Conservation (phyloP, 306 rosid species). For the Gleditsia sinensis region DNA sequence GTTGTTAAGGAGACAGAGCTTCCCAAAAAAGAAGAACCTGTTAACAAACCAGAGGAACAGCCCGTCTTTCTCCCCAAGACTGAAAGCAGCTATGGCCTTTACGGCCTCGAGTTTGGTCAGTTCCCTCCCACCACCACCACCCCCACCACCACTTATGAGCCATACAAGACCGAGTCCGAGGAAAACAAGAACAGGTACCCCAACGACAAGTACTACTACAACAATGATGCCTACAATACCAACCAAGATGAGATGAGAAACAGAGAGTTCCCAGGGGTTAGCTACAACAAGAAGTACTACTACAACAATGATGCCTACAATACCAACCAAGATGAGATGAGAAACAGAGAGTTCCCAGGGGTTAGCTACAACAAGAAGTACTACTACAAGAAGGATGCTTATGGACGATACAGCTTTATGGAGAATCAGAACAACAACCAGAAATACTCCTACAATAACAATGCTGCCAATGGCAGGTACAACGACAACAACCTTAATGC, state of each 20-base stretch:
- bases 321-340: too few relatives aligned
- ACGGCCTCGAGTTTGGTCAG: constrained; percentile 76
- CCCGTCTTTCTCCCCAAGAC: constrained; percentile 70
- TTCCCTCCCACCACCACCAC: constrained; percentile 47
- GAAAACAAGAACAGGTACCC: constrained; percentile 37
- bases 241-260: constrained; percentile 36
- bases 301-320: too few relatives aligned
- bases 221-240: constrained; percentile 36
- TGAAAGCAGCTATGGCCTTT: constrained; percentile 77
- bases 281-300: constrained; percentile 28
- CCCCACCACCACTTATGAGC: neutral
- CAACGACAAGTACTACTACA: constrained; percentile 41
- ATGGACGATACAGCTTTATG: constrained; percentile 39
- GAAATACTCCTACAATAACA: constrained; percentile 31
- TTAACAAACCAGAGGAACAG: constrained; percentile 53
- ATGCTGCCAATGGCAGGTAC: constrained; percentile 27
- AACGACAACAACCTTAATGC: constrained; percentile 8
- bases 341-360: too few relatives aligned
- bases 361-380: too few relatives aligned
- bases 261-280: constrained; percentile 21
- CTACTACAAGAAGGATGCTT: constrained; percentile 38
- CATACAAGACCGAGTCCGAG: constrained; percentile 46
- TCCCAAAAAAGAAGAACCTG: constrained; percentile 43
- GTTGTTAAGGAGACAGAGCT: constrained; percentile 42
- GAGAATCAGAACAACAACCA: constrained; percentile 39